Conservation (phyloP, 148 eudicot genomes). For the Rhododendron simsii region DNA sequence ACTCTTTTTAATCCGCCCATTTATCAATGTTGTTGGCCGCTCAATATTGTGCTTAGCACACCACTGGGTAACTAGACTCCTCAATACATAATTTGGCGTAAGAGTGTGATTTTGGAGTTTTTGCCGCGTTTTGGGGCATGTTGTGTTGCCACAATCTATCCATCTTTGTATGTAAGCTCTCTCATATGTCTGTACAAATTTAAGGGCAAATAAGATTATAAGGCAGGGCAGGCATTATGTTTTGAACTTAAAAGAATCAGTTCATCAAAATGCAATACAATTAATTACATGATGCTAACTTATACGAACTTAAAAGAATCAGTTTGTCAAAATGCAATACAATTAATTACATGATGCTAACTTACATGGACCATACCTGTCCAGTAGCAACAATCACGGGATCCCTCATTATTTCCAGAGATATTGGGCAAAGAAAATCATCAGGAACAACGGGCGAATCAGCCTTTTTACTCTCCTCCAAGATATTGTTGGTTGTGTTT, state of each 20-base stretch:
- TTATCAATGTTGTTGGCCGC: slow-evolving; percentile 57
- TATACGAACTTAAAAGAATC: not conserved
- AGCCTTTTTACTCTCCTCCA: slow-evolving; percentile 42
- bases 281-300: not conserved
- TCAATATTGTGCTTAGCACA: slow-evolving; percentile 65
- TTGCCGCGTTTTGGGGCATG: slow-evolving; percentile 90
- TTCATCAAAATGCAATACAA: not conserved
- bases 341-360: not conserved
- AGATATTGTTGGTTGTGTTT: slow-evolving; percentile 22
- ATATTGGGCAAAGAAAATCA: slow-evolving; percentile 84
- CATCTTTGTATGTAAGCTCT: slow-evolving; percentile 91
- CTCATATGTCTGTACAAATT: slow-evolving; percentile 77
- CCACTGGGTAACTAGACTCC: slow-evolving; percentile 80
- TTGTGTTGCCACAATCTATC: slow-evolving; percentile 85
- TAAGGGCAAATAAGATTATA: slow-evolving; percentile 8
- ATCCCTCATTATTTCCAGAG: slow-evolving; percentile 93
- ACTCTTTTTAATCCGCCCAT: slow-evolving; percentile 65
- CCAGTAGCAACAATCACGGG: slow-evolving; percentile 91
- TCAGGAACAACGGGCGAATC: slow-evolving; percentile 64
- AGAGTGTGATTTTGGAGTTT: slow-evolving; percentile 68
- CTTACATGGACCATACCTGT: slow-evolving; percentile 45
- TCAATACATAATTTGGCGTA: slow-evolving; percentile 73
- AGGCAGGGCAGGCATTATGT: not conserved
- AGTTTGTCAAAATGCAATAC: not conserved
- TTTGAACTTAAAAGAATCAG: not conserved